Evolutionary conservation across 2,329 filamentous ascomycete genomes (phyloP), one percentile per base, ranked within the genome.

Genomic region (Aspergillus japonicus): DNA sequence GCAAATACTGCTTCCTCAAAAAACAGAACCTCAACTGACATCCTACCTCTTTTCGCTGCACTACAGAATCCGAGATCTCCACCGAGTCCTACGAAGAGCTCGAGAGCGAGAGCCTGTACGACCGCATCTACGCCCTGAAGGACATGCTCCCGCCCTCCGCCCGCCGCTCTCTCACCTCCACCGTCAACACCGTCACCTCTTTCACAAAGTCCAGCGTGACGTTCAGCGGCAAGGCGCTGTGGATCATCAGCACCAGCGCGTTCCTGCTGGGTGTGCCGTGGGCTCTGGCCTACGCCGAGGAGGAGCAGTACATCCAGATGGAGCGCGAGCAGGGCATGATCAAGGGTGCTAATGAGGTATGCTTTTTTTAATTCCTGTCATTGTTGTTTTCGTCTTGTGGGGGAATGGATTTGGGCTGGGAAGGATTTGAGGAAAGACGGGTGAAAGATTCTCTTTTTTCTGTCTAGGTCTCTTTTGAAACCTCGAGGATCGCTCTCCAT

Each of bases 241-340:
- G 92, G 92, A 88, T 97, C 58, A 81, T 99, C 60, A 92, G 89
- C 78, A 96, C 93, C 65, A 93, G 89, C 63, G 92, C 91, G 61
- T 85, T 99, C 73, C 82, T 99, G 74, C 81, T 98, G 65, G 93
- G 92, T 69, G 92, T 98, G 54, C 95, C 95, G 58, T 98, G 92
- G 83, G 93, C 92, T 60, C 83, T 99, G 68, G 94, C 92, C 60
- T 94, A 92, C 75, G 88, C 90, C 65, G 95, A 99, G 83, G 95
- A 99, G 83, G 92, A 97, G 84, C 91, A 96, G 82, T 87, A 96
- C 76, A 84, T 94, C 66, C 94, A 96, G 82, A 96, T 97, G 92
- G 95, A 99, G 87, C 88, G 92, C 78, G 94, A 97, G 82, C 92
- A 93, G 86, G 88, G 90, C 78, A 95, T 96, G 91, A 90, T 95